A percentile compares a stretch with the other conserved stretches of the same genome.
phyloP scores from a whole-genome alignment of 116 monocot genomes.

The Zostera marina region DNA sequence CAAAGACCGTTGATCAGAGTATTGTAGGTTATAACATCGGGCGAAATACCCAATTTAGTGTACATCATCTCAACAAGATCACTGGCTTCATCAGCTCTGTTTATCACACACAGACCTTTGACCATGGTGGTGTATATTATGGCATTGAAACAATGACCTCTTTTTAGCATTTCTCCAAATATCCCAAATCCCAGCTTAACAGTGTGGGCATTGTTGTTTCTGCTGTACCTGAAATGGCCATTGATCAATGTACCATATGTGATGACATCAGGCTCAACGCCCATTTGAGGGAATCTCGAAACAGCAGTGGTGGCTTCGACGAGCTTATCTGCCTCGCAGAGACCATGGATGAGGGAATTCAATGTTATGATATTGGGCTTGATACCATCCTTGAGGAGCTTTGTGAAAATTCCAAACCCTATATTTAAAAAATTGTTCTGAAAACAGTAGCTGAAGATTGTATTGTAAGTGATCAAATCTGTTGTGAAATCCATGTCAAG shows the following conservation, averaged over 20 bases:
- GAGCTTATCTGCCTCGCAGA: background rate
- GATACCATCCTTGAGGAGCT: background rate
- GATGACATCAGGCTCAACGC: background rate
- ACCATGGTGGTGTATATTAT: too few relatives aligned
- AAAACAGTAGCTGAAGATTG: background rate
- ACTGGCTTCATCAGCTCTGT: too few relatives aligned
- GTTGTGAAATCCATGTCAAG: slow-evolving; percentile 4
- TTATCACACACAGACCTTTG: too few relatives aligned
- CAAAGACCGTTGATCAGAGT: too few relatives aligned
- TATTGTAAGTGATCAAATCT: slow-evolving; percentile 14
- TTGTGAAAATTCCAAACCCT: slow-evolving; percentile 6
- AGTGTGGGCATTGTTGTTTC: too few relatives aligned
- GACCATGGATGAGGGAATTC: background rate
- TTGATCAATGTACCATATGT: too few relatives aligned
- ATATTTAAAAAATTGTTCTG: background rate
- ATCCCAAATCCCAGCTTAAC: slow-evolving; percentile 7
- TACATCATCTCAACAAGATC: slow-evolving; percentile 19
- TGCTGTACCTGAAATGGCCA: too few relatives aligned
- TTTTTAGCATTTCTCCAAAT: slow-evolving; percentile 15
- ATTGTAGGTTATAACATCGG: too few relatives aligned
- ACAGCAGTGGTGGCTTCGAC: background rate
- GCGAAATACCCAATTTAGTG: slow-evolving; percentile 6
- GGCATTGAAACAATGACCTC: background rate
- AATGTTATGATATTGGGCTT: background rate
- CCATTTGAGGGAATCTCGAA: background rate